phyloP scores from a whole-genome alignment of 2,329 filamentous ascomycete genomes.

The Verticillium klebahnii region DNA sequence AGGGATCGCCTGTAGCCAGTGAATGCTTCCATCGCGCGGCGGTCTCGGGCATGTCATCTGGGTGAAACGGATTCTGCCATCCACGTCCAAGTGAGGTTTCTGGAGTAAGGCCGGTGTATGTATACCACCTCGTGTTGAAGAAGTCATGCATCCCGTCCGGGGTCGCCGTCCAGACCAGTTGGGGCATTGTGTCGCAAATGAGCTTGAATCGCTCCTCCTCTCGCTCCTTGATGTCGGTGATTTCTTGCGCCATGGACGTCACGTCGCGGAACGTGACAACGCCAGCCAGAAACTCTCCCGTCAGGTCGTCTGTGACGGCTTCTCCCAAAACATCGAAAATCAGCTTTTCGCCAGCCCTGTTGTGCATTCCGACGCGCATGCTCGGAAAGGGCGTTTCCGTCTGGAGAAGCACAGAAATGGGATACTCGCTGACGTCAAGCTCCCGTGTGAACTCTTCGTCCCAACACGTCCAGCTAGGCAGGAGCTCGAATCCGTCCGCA shows the following conservation, averaged over 20 bases:
- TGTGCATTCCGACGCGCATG: slow-evolving; percentile 59
- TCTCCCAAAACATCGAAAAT: slow-evolving; percentile 65
- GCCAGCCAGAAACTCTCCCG: slow-evolving; percentile 68
- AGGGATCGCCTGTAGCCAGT: slow-evolving; percentile 63
- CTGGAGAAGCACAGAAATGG: slow-evolving; percentile 59
- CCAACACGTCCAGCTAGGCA: slow-evolving; percentile 58
- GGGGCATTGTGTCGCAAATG: slow-evolving; percentile 70
- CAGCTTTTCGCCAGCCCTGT: slow-evolving; percentile 44
- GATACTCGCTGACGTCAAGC: slow-evolving; percentile 57
- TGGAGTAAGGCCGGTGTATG: slow-evolving; percentile 65
- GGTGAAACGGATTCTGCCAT: slow-evolving; percentile 64
- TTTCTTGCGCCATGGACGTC: slow-evolving; percentile 64
- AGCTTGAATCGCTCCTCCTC: slow-evolving; percentile 71
- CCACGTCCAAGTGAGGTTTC: slow-evolving; percentile 58
- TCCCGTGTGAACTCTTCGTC: slow-evolving; percentile 60
- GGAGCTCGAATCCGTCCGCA: slow-evolving; percentile 49
- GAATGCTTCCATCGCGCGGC: slow-evolving; percentile 55
- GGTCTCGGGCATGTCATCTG: slow-evolving; percentile 60
- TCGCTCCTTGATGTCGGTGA: slow-evolving; percentile 63
- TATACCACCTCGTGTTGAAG: slow-evolving; percentile 73
- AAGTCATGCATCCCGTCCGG: slow-evolving; percentile 66
- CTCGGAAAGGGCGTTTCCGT: slow-evolving; percentile 56
- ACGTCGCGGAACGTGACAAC: slow-evolving; percentile 70
- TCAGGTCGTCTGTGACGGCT: slow-evolving; percentile 59
- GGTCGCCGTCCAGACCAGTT: slow-evolving; percentile 69